Evolutionary conservation across 345 rosid species (phyloP), one percentile per base, ranked within the genome.

Genomic region (Gynandropsis gynandra): DNA sequence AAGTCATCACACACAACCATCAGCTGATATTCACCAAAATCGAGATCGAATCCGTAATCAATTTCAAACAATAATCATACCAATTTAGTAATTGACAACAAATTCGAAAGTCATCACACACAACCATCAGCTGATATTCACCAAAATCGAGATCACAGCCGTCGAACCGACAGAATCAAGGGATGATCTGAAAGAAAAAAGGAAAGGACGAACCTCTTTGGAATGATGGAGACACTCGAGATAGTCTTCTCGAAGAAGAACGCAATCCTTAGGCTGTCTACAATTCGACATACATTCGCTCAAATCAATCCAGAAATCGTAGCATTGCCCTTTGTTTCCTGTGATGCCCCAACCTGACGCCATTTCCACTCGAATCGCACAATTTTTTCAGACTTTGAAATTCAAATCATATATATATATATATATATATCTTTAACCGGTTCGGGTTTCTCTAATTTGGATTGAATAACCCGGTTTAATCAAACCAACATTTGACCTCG

Each of bases 141-240:
- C 29, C 29, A 24, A 24, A 24, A 2, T 24, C 29, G 6, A 24
- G 37, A 48, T 20, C 67, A 41, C 14, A 39, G 16, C 7, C 15
- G 7, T 10, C 10, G 14, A 50, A 50, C 41, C 14, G 42, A 44
- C 13, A 45, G 9, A 39, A 59, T 1, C 40, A 9, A 37, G 4
- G 20, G 9, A 13, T 16, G 33, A 15, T n/a, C n/a, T n/a, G n/a
- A 15, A 16, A 36, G 50, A 20, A 31, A 8, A 13, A 0, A 8
- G 31, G 42, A 24, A 11, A 55, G 33, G 6, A 7, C 10, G 53
- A 12, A 83, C 98, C 96, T 87, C 98, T 79, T 92, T 92, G 75
- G 95, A 69, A 71, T 92, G 98, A 78, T 92, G 98, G 64, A 87
- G 98, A 71, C 98, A 92, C 76, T 92, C 96, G 52, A 92, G 80